Percentiles rank a stretch among this genome's conserved stretches.
phyloP scores from a whole-genome alignment of 331 rosid genomes.

The Arachis monticola region DNA sequence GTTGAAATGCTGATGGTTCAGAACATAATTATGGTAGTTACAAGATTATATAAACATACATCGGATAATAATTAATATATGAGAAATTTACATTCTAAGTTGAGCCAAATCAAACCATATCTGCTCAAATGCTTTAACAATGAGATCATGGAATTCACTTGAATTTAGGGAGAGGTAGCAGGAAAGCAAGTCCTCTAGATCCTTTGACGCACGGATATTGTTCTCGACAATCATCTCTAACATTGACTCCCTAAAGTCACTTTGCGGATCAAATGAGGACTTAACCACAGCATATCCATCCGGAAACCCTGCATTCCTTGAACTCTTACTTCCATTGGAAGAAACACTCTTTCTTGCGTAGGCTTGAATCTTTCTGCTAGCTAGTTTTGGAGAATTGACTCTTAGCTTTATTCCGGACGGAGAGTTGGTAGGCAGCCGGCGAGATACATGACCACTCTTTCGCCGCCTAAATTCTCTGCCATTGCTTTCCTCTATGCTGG shows the following conservation, averaged over 20 bases:
- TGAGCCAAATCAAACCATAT: slow-evolving; percentile 82
- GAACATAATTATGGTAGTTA: slow-evolving; percentile 28
- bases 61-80: slow-evolving; percentile 18
- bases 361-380: slow-evolving; percentile 61
- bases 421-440: slow-evolving; percentile 51
- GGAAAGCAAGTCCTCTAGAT: slow-evolving; percentile 88
- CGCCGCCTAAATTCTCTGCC: slow-evolving; percentile 43
- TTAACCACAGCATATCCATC: slow-evolving; percentile 86
- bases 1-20: slow-evolving; percentile 30
- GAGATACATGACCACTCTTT: slow-evolving; percentile 34
- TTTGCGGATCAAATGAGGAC: slow-evolving; percentile 78
- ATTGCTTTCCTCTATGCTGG: slow-evolving; percentile 44
- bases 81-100: slow-evolving; percentile 43
- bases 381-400: slow-evolving; percentile 71
- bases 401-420: slow-evolving; percentile 65
- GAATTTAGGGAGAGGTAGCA: slow-evolving; percentile 86
- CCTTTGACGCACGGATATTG: slow-evolving; percentile 67
- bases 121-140: slow-evolving; percentile 91
- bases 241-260: slow-evolving; percentile 88
- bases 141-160: slow-evolving; percentile 73
- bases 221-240: slow-evolving; percentile 93
- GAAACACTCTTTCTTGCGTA: slow-evolving; percentile 64
- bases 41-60: slow-evolving; percentile 50
- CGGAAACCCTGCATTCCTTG: slow-evolving; percentile 51
- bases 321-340: slow-evolving; percentile 34